Evolutionary conservation across 1,139 yeast species (phyloP).

Genomic region (Diutina siamensis): DNA sequence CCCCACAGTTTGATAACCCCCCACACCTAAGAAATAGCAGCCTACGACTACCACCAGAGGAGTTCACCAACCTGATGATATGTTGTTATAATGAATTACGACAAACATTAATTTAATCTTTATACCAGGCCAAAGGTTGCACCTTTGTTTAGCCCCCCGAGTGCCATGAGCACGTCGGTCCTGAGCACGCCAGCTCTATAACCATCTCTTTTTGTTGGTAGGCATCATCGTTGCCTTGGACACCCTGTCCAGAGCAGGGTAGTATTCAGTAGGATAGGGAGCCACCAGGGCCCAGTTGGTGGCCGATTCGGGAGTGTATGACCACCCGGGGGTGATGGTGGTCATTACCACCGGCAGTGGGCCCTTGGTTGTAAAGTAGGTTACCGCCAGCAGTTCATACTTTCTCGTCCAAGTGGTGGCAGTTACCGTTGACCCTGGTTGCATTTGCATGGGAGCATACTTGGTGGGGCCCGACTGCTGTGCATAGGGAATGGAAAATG

Average conservation of each 20-base stretch:
- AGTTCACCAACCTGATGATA: too few species aligned
- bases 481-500: constrained; percentile 48
- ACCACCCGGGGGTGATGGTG: constrained; percentile 78
- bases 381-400: constrained; percentile 57
- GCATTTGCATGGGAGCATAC: constrained; percentile 86
- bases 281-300: constrained; percentile 61
- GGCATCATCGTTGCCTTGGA: constrained; percentile 27
- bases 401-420: constrained; percentile 51
- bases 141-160: neutral
- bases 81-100: too few species aligned
- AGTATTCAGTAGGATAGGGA: constrained; percentile 45
- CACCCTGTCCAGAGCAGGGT: constrained; percentile 30
- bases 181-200: neutral
- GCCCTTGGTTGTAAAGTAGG: constrained; percentile 32
- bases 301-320: constrained; percentile 53
- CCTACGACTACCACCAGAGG: too few species aligned
- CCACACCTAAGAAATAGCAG: too few species aligned
- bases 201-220: constrained; percentile 20
- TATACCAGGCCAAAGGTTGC: too few species aligned
- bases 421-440: constrained; percentile 65
- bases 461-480: constrained; percentile 63
- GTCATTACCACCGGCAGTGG: constrained; percentile 38
- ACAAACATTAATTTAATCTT: too few species aligned
- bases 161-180: neutral
- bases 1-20: too few species aligned